Base-by-base conservation (phyloP, 306 rosid genomes). In the Trichosanthes cucumerina region DNA sequence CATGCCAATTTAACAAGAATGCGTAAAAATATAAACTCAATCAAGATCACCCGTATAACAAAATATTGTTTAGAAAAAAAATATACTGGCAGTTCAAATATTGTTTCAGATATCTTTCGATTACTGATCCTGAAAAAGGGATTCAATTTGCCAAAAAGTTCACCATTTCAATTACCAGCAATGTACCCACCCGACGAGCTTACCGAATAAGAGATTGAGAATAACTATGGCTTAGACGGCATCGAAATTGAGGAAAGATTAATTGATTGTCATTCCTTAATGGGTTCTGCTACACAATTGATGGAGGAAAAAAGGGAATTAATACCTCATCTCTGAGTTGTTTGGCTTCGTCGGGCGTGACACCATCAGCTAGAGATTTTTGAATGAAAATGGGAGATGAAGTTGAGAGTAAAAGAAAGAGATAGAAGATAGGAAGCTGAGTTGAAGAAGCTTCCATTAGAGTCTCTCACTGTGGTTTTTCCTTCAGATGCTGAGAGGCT, bases 251-350 rank as follows among this genome's bases (percentile, higher is more conserved):
- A 78, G 36, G 53, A 62, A 43, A 23, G 34, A 46, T 59, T 46
- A 26, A 62, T 62, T 23, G 52, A 44, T 5, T 70, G 16, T 23
- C 9, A 12, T n/a, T 70, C 36, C n/a, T 12, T 43, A 44, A 44
- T 70, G 23, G 28, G 28, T 12, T 62, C n/a, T 15, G n/a, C 31
- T 36, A 71, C 44, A 18, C 34, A 41, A 62, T 6, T 38, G 70
- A 75, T 50, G 18, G 46, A 38, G 71, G 26, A 9, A 13, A 10
- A 16, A n/a, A 64, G 9, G 12, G 34, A 79, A 57, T 31, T 43
- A 64, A 52, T 81, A 90, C 92, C 91, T 94, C 96, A 33, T 93
- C 90, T 80, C 93, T 82, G 52, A 93, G 96, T 49, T 81, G 84
- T 71, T 80, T 91, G 6, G 92, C 97, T 85, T 93, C 98, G 26